Percentiles rank a stretch among this genome's conserved stretches.
Conservation (phyloP, 2,329 filamentous ascomycete species). For the Exophiala xenobiotica region DNA sequence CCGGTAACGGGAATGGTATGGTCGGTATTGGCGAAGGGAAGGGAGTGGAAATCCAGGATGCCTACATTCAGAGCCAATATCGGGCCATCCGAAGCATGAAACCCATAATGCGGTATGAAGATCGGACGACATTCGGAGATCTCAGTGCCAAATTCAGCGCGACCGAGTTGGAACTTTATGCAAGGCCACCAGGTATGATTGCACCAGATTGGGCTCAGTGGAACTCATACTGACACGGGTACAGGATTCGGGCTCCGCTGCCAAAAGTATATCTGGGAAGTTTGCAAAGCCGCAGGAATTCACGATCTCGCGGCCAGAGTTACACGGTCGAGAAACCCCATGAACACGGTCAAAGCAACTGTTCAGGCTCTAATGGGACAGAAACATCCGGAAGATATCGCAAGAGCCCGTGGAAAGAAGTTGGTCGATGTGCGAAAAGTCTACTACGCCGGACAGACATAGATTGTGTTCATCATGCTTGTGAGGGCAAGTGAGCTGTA, state of each 20-base stretch:
- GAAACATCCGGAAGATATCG: constrained; percentile 83
- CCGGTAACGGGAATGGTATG: constrained; percentile 82
- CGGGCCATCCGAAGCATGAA: constrained; percentile 87
- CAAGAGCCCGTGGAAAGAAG: constrained; percentile 87
- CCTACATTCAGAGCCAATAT: constrained; percentile 69
- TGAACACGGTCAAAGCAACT: constrained; percentile 95
- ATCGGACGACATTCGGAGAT: constrained; percentile 85
- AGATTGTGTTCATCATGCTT: constrained; percentile 31
- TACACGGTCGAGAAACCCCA: constrained; percentile 83
- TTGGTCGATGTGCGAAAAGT: constrained; percentile 94
- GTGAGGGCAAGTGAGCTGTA: background rate
- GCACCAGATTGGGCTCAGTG: constrained; percentile 1
- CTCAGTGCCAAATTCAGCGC: constrained; percentile 82
- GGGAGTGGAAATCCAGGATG: constrained; percentile 69
- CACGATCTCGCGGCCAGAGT: constrained; percentile 81
- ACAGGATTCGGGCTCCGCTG: constrained; percentile 90
- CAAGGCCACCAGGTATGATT: constrained; percentile 79
- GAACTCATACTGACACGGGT: background rate
- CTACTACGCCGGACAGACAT: constrained; percentile 82
- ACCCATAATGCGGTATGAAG: constrained; percentile 88
- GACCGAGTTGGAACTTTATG: constrained; percentile 76
- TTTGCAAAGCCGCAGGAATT: constrained; percentile 83
- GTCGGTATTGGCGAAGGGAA: constrained; percentile 90
- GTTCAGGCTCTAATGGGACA: constrained; percentile 81
- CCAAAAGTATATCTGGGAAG: constrained; percentile 89